A percentile compares a stretch with the other conserved stretches of the same genome.
Conservation (phyloP, 352 stramenopile genomes). For the Globisporangium okanoganense region DNA sequence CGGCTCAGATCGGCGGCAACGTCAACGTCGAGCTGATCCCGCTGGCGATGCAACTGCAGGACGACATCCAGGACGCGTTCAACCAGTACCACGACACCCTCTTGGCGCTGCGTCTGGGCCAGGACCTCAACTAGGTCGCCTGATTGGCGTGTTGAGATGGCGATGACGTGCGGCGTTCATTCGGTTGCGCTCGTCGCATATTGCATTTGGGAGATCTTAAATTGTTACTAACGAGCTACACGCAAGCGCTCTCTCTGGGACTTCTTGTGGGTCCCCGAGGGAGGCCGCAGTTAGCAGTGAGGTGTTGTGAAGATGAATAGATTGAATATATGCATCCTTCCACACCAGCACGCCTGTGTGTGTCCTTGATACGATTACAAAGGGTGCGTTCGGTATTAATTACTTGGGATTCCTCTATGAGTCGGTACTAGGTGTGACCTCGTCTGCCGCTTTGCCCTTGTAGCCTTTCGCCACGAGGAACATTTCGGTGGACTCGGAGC, state of each 20-base stretch:
- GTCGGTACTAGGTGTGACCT: not conserved
- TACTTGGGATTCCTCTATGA: not conserved
- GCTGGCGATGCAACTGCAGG: conserved; percentile 86
- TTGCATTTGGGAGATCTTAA: conserved; percentile 4
- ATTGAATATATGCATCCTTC: conserved; percentile 20
- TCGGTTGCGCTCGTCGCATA: not conserved
- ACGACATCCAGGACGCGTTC: conserved; percentile 89
- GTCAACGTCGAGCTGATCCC: conserved; percentile 88
- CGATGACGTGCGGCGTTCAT: not conserved
- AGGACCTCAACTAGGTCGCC: conserved; percentile 65
- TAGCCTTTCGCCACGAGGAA: conserved; percentile 81
- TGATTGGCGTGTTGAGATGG: not conserved
- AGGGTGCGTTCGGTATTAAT: not conserved
- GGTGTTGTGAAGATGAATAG: conserved; percentile 13
- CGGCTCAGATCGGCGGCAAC: conserved; percentile 81
- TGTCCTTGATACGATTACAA: not conserved
- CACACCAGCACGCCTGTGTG: not conserved
- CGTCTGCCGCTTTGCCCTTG: conserved; percentile 17
- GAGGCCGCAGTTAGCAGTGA: not conserved
- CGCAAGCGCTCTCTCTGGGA: not conserved
- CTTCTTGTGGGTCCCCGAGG: not conserved
- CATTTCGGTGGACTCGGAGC: conserved; percentile 82
- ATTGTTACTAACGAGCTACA: conserved; percentile 1
- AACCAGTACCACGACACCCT: conserved; percentile 91
- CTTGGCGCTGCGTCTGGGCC: conserved; percentile 75